These are phyloP conservation scores for Chytriomyces sp. DNA, from an alignment of 192 early-diverging fungal genomes.

Conservation along the genomic window DNA sequence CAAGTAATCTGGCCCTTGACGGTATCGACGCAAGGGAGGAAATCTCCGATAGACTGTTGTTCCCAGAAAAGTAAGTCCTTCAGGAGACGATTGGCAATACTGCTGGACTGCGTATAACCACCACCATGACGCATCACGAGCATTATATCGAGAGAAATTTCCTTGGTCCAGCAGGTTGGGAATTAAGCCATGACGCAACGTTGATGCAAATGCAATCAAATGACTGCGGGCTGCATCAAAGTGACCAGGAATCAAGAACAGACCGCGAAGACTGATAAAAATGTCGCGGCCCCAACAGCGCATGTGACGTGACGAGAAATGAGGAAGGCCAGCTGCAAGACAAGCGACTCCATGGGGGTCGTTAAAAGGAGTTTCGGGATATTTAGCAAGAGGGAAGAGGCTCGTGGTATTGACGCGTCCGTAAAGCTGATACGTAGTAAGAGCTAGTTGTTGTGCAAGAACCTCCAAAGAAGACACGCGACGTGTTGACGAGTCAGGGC, in stretches of 20 bases:
- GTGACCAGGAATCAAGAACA: slow-evolving; percentile 81
- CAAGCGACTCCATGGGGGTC: slow-evolving; percentile 42
- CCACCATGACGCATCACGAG: slow-evolving; percentile 96
- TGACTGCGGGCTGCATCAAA: slow-evolving; percentile 81
- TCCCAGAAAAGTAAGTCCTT: slow-evolving; percentile 77
- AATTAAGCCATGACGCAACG: slow-evolving; percentile 91
- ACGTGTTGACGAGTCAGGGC: slow-evolving; percentile 61
- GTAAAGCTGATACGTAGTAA: slow-evolving; percentile 86
- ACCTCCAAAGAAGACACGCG: slow-evolving; percentile 57
- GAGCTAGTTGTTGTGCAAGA: slow-evolving; percentile 71
- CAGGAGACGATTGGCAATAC: slow-evolving; percentile 75
- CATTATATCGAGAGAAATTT: slow-evolving; percentile 87
- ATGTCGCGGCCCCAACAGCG: slow-evolving; percentile 99
- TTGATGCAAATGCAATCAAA: slow-evolving; percentile 88
- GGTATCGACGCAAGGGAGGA: slow-evolving; percentile 59
- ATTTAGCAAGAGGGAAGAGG: slow-evolving; percentile 59
- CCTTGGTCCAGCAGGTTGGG: slow-evolving; percentile 93
- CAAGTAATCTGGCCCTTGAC: slow-evolving; percentile 39
- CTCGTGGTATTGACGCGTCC: slow-evolving; percentile 83
- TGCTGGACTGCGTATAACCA: slow-evolving; percentile 88
- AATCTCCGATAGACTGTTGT: slow-evolving; percentile 79
- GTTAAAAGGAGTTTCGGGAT: slow-evolving; percentile 5
- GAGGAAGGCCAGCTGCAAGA: slow-evolving; percentile 93
- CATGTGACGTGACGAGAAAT: slow-evolving; percentile 91
- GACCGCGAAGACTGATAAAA: slow-evolving; percentile 86